Evolutionary conservation across 2,329 filamentous ascomycete genomes (phyloP).

Genomic region (Fusarium mundagurra): DNA sequence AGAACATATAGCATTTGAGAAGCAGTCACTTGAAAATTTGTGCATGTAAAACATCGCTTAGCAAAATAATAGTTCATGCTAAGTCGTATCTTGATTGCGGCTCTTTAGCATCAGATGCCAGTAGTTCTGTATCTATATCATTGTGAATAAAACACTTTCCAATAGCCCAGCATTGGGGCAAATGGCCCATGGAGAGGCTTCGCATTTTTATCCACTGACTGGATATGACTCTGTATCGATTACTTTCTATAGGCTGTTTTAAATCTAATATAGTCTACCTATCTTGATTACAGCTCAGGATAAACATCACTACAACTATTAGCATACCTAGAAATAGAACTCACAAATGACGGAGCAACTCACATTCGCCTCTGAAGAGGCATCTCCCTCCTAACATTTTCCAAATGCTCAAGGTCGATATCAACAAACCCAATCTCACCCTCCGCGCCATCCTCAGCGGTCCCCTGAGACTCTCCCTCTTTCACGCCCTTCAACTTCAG

Average conservation of each 20-base stretch:
- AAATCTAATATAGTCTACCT: background rate
- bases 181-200: too few species aligned
- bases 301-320: constrained; percentile 36
- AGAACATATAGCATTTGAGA: background rate
- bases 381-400: constrained; percentile 61
- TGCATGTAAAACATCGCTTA: too few species aligned
- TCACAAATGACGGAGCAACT: constrained; percentile 45
- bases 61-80: background rate
- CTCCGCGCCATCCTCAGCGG: constrained; percentile 49
- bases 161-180: background rate
- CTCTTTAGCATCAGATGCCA: background rate
- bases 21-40: background rate
- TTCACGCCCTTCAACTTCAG: constrained; percentile 70
- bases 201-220: too few species aligned
- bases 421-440: constrained; percentile 65
- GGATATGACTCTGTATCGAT: background rate
- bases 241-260: background rate
- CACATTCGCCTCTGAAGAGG: constrained; percentile 62
- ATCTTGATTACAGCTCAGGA: constrained; percentile 28
- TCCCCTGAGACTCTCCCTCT: constrained; percentile 44
- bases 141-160: background rate
- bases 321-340: background rate
- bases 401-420: constrained; percentile 60
- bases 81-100: too few species aligned
- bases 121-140: background rate